phyloP scores from a whole-genome alignment of 1,284 basidiomycete species.

The Baeospora myosura region DNA sequence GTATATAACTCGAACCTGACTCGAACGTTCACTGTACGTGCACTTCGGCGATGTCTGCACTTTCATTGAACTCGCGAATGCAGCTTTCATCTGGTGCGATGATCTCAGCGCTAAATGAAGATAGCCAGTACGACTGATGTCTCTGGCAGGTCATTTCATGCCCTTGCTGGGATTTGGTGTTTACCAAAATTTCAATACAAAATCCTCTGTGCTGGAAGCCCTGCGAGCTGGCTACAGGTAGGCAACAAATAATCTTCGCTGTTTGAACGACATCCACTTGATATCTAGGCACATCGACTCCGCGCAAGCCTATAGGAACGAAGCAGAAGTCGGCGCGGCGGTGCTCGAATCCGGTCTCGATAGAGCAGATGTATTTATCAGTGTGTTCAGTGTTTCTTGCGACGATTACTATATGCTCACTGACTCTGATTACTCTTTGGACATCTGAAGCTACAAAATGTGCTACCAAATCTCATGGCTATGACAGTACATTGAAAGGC shows the following conservation, averaged over 20 bases:
- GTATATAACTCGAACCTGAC: too few relatives aligned
- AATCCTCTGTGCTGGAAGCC: conserved; percentile 57
- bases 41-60: too few relatives aligned
- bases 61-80: not conserved
- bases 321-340: conserved; percentile 55
- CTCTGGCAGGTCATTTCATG: conserved; percentile 46
- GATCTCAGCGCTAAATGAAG: conserved; percentile 1
- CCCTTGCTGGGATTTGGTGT: conserved; percentile 81
- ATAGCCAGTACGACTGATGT: not conserved
- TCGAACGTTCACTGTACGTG: too few relatives aligned
- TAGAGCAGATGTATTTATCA: conserved; percentile 60
- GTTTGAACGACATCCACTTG: not conserved
- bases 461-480: conserved; percentile 45
- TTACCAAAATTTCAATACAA: conserved; percentile 61
- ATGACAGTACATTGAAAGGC: conserved; percentile 48
- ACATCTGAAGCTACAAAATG: conserved; percentile 54
- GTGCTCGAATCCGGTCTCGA: conserved; percentile 45
- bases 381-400: conserved; percentile 44
- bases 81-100: conserved; percentile 31
- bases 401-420: not conserved
- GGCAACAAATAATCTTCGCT: conserved; percentile 6
- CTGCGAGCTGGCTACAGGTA: conserved; percentile 72
- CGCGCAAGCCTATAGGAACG: conserved; percentile 71
- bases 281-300: conserved; percentile 55
- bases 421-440: conserved; percentile 7